These are phyloP conservation scores for Heterobasidion irregulare DNA, from an alignment of 1,284 basidiomycete genomes.

Conservation along the genomic window DNA sequence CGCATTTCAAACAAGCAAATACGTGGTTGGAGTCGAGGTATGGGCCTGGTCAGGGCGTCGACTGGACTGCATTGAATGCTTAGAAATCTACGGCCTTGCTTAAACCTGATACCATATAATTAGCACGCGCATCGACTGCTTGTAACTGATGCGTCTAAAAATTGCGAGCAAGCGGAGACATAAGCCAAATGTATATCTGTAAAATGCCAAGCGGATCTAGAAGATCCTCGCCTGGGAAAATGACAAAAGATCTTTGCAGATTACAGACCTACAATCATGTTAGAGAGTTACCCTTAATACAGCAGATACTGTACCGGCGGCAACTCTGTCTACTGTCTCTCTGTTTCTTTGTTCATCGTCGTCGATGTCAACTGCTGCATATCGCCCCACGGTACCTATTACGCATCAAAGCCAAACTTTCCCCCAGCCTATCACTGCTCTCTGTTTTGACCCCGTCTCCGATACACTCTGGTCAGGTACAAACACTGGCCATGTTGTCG, in stretches of 20 bases:
- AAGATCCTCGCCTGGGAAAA: too few species aligned
- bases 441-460: conserved; percentile 85
- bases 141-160: too few species aligned
- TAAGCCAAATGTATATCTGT: too few species aligned
- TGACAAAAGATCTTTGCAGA: too few species aligned
- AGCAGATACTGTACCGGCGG: too few species aligned
- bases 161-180: too few species aligned
- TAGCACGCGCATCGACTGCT: too few species aligned
- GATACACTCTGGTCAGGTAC: conserved; percentile 88
- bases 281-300: too few species aligned
- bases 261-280: too few species aligned
- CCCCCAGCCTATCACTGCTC: conserved; percentile 54
- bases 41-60: conserved; percentile 29
- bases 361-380: conserved; percentile 27
- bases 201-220: too few species aligned
- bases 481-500: conserved; percentile 64
- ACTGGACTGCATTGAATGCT: conserved; percentile 23
- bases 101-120: too few species aligned
- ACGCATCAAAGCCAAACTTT: conserved; percentile 27
- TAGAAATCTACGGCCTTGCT: neutral
- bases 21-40: conserved; percentile 34
- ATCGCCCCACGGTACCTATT: conserved; percentile 29
- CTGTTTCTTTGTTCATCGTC: neutral
- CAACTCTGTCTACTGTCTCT: too few species aligned
- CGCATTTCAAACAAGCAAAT: conserved; percentile 48